phyloP scores from a whole-genome alignment of 1,139 yeast species.

The Hansenula lynferdii region DNA sequence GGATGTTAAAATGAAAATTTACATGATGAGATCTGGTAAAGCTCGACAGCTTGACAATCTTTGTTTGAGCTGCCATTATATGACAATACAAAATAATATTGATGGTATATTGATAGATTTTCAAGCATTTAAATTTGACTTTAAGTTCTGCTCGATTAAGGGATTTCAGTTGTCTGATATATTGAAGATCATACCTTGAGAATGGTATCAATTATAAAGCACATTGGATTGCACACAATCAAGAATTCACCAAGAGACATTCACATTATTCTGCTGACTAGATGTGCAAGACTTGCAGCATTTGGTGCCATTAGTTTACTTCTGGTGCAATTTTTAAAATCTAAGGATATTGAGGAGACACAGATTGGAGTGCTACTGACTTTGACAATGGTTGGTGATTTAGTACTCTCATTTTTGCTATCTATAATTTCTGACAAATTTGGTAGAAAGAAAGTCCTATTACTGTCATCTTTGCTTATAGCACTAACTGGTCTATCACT shows the following conservation, averaged over 20 bases:
- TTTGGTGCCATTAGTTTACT: constrained; percentile 42
- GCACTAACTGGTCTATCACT: constrained; percentile 61
- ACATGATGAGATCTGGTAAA: too few relatives aligned
- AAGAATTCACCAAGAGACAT: constrained; percentile 27
- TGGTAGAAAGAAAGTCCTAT: constrained; percentile 66
- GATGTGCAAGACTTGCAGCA: constrained; percentile 36
- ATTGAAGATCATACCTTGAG: too few relatives aligned
- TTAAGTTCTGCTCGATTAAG: too few relatives aligned
- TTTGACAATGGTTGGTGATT: constrained; percentile 75
- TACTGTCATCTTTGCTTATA: constrained; percentile 69
- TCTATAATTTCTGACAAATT: constrained; percentile 73
- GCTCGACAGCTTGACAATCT: too few relatives aligned
- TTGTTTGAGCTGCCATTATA: too few relatives aligned
- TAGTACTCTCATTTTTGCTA: constrained; percentile 60
- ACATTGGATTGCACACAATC: constrained; percentile 20
- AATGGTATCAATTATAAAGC: constrained; percentile 1
- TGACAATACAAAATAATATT: too few relatives aligned
- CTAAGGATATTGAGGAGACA: constrained; percentile 50
- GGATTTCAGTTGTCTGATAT: too few relatives aligned
- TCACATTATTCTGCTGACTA: constrained; percentile 27
- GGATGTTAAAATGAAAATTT: too few relatives aligned
- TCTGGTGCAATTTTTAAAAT: constrained; percentile 46
- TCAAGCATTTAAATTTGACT: too few relatives aligned
- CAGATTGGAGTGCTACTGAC: constrained; percentile 80
- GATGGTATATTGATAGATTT: too few relatives aligned